Conservation (phyloP, 139 green algal species). For the Tetradesmus lagerheimii region DNA sequence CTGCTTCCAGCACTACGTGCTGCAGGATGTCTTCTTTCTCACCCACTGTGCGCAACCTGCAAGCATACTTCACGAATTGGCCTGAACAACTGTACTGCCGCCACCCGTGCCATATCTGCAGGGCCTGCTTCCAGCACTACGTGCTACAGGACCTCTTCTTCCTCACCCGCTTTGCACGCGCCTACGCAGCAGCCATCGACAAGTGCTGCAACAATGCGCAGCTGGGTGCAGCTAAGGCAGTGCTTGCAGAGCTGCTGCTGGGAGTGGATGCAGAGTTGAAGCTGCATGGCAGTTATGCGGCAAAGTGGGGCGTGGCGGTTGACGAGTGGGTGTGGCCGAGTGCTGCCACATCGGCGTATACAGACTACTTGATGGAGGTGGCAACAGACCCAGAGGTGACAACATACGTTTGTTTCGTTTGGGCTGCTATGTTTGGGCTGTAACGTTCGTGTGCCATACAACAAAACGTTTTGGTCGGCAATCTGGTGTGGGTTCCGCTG, state of each 20-base stretch:
- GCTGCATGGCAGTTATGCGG: slow-evolving; percentile 72
- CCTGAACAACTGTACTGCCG: neutral
- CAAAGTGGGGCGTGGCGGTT: slow-evolving; percentile 71
- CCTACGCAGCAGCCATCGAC: slow-evolving; percentile 65
- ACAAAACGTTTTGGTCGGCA: too few species aligned
- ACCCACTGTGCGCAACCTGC: slow-evolving; percentile 68
- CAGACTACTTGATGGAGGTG: slow-evolving; percentile 73
- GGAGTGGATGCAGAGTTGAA: slow-evolving; percentile 75
- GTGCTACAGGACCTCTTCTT: slow-evolving; percentile 76
- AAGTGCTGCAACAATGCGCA: slow-evolving; percentile 36
- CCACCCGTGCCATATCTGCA: neutral
- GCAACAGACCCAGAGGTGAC: slow-evolving; percentile 54
- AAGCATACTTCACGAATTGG: too few species aligned
- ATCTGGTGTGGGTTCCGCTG: neutral
- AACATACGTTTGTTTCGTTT: too few species aligned
- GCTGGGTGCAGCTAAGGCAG: neutral
- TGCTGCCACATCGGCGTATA: slow-evolving; percentile 72
- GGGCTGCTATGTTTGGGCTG: too few species aligned
- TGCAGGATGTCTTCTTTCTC: slow-evolving; percentile 75
- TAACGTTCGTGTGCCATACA: too few species aligned
- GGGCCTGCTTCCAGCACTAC: slow-evolving; percentile 56
- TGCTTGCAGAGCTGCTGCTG: slow-evolving; percentile 14
- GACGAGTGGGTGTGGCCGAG: slow-evolving; percentile 37
- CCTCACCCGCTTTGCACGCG: slow-evolving; percentile 70
- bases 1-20: slow-evolving; percentile 63